phyloP scores from a whole-genome alignment of 345 rosid species.

The Brassica nigra region DNA sequence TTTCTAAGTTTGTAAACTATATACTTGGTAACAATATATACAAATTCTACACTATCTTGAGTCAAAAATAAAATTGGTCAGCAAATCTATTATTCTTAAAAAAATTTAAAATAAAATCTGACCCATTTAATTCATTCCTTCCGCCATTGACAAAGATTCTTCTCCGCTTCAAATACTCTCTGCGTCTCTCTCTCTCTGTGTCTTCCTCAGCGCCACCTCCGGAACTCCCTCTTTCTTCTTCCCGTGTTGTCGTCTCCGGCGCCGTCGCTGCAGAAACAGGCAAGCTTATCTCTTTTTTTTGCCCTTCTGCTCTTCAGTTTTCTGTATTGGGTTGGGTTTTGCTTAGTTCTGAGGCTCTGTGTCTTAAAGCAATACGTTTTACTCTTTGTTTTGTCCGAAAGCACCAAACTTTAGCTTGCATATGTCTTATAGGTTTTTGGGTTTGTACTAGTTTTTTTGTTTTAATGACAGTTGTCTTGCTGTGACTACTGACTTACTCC shows the following conservation, averaged over 20 bases:
- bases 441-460: neutral
- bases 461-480: neutral
- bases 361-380: neutral
- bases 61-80: neutral
- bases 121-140: neutral
- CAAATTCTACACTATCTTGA: neutral
- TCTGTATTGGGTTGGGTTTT: neutral
- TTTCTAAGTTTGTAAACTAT: neutral
- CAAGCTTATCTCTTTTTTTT: conserved; percentile 1
- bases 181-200: neutral
- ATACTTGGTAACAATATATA: neutral
- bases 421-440: neutral
- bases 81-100: neutral
- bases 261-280: conserved; percentile 17
- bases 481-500: conserved; percentile 6
- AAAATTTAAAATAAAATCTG: neutral
- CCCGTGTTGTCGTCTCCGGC: neutral
- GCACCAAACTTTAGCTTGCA: neutral
- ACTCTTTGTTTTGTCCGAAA: neutral
- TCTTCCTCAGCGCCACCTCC: conserved; percentile 2
- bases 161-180: neutral
- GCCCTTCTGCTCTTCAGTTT: neutral
- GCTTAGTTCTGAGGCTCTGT: neutral
- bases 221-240: neutral
- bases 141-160: conserved; percentile 1